Conservation (phyloP, 2,329 filamentous ascomycete genomes). For the Ophiosphaerella korrae region DNA sequence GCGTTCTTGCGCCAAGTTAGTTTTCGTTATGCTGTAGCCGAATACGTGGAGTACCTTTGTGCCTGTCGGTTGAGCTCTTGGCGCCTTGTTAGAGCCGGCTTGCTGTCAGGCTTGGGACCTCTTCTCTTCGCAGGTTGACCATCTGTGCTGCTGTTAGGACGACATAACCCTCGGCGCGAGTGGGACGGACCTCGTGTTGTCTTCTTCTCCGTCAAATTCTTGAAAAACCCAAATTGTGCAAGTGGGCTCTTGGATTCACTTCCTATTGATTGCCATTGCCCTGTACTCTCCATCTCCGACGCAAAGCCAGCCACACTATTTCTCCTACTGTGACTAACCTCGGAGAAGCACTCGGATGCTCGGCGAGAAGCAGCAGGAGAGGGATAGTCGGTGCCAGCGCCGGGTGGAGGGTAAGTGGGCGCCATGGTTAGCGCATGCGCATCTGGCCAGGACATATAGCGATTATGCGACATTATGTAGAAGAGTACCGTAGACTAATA, state of each 20-base stretch:
- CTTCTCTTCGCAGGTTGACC: conserved; percentile 85
- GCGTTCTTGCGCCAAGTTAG: conserved; percentile 67
- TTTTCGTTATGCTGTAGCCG: background rate
- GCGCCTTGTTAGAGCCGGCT: conserved; percentile 86
- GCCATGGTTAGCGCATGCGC: conserved; percentile 42
- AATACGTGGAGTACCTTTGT: conserved; percentile 71
- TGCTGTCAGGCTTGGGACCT: conserved; percentile 95
- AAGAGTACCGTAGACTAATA: conserved; percentile 1
- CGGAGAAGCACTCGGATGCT: conserved; percentile 40
- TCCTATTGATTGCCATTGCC: conserved; percentile 46
- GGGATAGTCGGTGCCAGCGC: conserved; percentile 40
- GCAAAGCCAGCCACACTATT: conserved; percentile 44
- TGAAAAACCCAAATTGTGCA: conserved; percentile 61
- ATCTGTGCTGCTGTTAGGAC: conserved; percentile 57
- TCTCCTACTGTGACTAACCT: conserved; percentile 35
- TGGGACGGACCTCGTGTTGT: conserved; percentile 68
- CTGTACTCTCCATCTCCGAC: conserved; percentile 45
- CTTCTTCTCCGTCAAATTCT: conserved; percentile 71
- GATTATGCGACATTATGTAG: conserved; percentile 40
- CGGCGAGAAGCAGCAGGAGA: conserved; percentile 40
- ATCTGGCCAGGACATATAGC: conserved; percentile 42
- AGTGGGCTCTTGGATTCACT: conserved; percentile 46
- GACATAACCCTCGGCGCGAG: background rate
- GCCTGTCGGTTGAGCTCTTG: conserved; percentile 96
- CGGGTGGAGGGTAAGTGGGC: conserved; percentile 44